Conservation (phyloP, 129 eudicot genomes). For the Pulicaria dysenterica region DNA sequence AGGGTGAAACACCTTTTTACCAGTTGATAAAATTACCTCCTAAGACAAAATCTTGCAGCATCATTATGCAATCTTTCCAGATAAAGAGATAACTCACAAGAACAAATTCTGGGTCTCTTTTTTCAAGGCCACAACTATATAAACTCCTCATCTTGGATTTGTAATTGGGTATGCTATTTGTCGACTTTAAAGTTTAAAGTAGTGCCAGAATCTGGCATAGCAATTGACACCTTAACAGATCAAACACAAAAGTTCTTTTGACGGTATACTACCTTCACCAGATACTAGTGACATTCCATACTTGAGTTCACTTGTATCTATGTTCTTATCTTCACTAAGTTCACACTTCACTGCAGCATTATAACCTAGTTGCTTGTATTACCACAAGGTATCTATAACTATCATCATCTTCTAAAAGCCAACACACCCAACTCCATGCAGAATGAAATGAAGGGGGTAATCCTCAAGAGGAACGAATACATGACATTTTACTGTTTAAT, state of each 20-base stretch:
- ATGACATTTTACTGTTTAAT: constrained; percentile 5
- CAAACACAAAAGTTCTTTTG: neutral
- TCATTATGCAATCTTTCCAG: neutral
- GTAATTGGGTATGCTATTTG: neutral
- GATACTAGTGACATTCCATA: neutral
- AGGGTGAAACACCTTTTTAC: constrained; percentile 5
- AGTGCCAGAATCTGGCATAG: neutral
- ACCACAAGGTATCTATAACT: neutral
- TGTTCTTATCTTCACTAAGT: constrained; percentile 18
- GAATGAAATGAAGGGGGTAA: neutral
- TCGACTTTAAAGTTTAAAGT: constrained; percentile 2
- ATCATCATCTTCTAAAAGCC: neutral
- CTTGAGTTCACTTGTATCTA: no score
- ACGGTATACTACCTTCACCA: neutral
- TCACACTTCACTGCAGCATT: neutral
- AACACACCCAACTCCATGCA: neutral
- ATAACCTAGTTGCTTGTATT: constrained; percentile 23
- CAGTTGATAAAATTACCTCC: neutral
- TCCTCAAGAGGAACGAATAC: neutral
- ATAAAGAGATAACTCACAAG: constrained; percentile 2
- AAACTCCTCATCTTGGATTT: neutral
- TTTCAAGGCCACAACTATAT: constrained; percentile 12
- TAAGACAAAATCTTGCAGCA: constrained; percentile 3
- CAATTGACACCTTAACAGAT: neutral
- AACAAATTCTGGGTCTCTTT: constrained; percentile 4